phyloP scores from a whole-genome alignment of 2,329 filamentous ascomycete genomes.

The Talaromyces pinophilus region DNA sequence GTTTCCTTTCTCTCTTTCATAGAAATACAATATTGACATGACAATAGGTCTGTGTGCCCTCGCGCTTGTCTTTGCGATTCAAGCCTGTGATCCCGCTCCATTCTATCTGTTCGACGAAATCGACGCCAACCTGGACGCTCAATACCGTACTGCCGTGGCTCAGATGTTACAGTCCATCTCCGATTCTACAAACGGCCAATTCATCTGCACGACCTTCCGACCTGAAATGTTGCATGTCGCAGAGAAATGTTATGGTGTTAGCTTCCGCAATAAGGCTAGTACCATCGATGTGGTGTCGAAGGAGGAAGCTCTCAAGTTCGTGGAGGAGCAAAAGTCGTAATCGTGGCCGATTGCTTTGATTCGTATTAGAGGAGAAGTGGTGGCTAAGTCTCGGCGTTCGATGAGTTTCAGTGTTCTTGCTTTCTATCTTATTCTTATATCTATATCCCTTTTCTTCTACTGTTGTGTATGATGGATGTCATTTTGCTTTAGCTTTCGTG shows the following conservation, averaged over 20 bases:
- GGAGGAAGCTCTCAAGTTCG: slow-evolving; percentile 88
- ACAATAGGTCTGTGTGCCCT: slow-evolving; percentile 80
- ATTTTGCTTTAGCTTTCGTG: background rate
- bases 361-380: background rate
- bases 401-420: background rate
- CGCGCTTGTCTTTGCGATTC: slow-evolving; percentile 98
- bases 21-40: background rate
- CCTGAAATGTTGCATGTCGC: slow-evolving; percentile 95
- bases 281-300: slow-evolving; percentile 85
- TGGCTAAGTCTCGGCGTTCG: slow-evolving; percentile 3
- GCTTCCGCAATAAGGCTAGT: slow-evolving; percentile 87
- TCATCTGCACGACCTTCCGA: slow-evolving; percentile 98
- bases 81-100: slow-evolving; percentile 92
- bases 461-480: background rate
- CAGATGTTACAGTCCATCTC: slow-evolving; percentile 81
- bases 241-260: slow-evolving; percentile 97
- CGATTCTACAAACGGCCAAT: slow-evolving; percentile 64
- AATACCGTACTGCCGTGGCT: slow-evolving; percentile 95
- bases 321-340: slow-evolving; percentile 73
- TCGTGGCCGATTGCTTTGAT: background rate
- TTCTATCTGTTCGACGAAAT: slow-evolving; percentile 99
- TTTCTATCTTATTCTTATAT: slow-evolving; percentile 2
- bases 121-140: slow-evolving; percentile 94
- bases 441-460: slow-evolving; percentile 7
- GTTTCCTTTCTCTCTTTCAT: slow-evolving; percentile 35